A percentile compares a stretch with the other conserved stretches of the same genome.
Evolutionary conservation across 1,139 yeast species (phyloP).

Genomic region (Hansenula lynferdii): DNA sequence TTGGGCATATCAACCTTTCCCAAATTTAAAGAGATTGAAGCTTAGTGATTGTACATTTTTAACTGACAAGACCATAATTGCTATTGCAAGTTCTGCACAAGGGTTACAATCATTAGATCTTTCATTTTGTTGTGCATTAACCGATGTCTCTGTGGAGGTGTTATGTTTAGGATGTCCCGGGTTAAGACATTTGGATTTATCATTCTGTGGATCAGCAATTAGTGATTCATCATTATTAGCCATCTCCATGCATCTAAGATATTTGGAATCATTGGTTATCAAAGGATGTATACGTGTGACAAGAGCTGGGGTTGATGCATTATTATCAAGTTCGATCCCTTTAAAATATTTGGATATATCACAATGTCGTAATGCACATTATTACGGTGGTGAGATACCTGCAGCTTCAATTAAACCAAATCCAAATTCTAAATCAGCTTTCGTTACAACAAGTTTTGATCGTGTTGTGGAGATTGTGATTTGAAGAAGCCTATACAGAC

Average conservation of each 20-base stretch:
- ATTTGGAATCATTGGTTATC: slow-evolving; percentile 43
- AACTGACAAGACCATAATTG: slow-evolving; percentile 58
- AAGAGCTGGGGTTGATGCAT: slow-evolving; percentile 65
- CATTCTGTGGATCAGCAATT: slow-evolving; percentile 78
- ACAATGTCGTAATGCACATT: slow-evolving; percentile 60
- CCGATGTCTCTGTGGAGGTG: slow-evolving; percentile 64
- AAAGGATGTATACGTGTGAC: slow-evolving; percentile 76
- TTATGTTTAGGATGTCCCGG: slow-evolving; percentile 60
- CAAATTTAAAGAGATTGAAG: slow-evolving; percentile 45
- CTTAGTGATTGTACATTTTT: slow-evolving; percentile 71
- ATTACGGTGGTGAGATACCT: slow-evolving; percentile 51
- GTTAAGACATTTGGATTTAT: slow-evolving; percentile 48
- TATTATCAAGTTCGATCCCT: slow-evolving; percentile 52
- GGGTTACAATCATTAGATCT: slow-evolving; percentile 52
- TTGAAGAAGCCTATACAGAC: too few species aligned
- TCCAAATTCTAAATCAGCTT: slow-evolving; percentile 50
- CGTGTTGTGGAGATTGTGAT: slow-evolving; percentile 51
- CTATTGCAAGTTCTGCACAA: slow-evolving; percentile 58
- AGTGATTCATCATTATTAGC: slow-evolving; percentile 64
- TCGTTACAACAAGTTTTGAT: slow-evolving; percentile 49
- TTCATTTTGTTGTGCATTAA: slow-evolving; percentile 71
- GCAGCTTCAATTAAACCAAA: slow-evolving; percentile 50
- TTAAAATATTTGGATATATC: slow-evolving; percentile 54
- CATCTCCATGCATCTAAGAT: slow-evolving; percentile 50
- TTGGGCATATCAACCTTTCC: slow-evolving; percentile 56